Base-by-base conservation (phyloP, 371 early-diverging fungal genomes). In the Mycotypha africana region DNA sequence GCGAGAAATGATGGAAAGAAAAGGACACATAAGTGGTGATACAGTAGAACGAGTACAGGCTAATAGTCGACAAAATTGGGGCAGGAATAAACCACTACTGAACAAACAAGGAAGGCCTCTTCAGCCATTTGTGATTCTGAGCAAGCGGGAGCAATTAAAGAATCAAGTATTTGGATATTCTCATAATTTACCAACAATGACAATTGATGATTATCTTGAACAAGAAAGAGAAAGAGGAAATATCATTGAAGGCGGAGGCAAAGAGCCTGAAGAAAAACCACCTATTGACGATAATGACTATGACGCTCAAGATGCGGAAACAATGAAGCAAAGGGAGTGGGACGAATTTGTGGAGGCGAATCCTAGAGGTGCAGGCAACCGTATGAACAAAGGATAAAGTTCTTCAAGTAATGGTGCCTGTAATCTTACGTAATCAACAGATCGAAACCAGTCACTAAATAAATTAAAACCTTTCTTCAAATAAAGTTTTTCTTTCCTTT, bases 341-440 rank as follows among this genome's bases (percentile, higher is more conserved):
- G 98, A 98, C 54, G 89, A 91, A 19, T 98, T 93, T 59, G 92
- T 79, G 38, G 98, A 98, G 49, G 78, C 76, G 12, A 96, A 93
- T 53, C 94, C 95, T 11, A 64, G 75, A 34, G 98, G 98, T 47
- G 88, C 86, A 79, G 98, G 98, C 40, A 70, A 70, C 31, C 53
- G 68, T 44, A 65, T 67, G 37, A 71, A 71, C 39, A 71, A 67
- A 45, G 72, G 72, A 34, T 71, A 60, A 53, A 33, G 4, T n/a
- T n/a, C n/a, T n/a, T n/a, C n/a, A n/a, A n/a, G n/a, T n/a, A n/a
- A n/a, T n/a, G n/a, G n/a, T n/a, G n/a, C n/a, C n/a, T n/a, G n/a
- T n/a, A n/a, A n/a, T n/a, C n/a, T n/a, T n/a, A n/a, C n/a, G n/a
- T n/a, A n/a, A n/a, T n/a, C n/a, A n/a, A n/a, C n/a, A n/a, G n/a